Evolutionary conservation across 306 rosid species (phyloP), one percentile per base, ranked within the genome.

Genomic region (Macrotyloma uniflorum): DNA sequence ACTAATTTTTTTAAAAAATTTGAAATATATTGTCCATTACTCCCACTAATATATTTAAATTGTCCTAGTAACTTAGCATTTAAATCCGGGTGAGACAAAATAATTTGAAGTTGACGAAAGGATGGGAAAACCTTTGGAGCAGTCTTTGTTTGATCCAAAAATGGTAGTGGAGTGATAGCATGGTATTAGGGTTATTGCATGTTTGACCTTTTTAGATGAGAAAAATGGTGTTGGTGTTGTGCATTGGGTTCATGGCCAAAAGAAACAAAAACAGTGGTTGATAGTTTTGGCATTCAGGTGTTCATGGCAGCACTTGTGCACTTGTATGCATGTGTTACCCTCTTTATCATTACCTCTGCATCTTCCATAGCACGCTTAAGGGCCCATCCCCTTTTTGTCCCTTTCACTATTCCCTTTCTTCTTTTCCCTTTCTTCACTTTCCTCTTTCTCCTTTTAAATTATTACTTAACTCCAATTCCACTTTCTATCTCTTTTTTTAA

Each of bases 151-250:
- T 57, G 69, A 32, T 81, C 59, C 30, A 61, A 42, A 72, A 64
- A 30, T 55, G 28, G 62, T 18, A 63, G 64, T 72, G 86, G 76
- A 64, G 74, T 72, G 19, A 24, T 14, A 13, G 38, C 68, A 30
- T 70, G 40, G 19, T 10, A 65, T 6, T 20, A 33, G 65, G 67
- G 68, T 65, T 59, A 85, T 75, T 80, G 88, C 83, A 84, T 59
- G 87, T 72, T 88, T 89, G 86, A 83, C 87, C 75, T 74, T 83
- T n/a, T 61, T 51, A 84, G 68, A 86, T 89, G 87, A 88, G 83
- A 87, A 87, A 86, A 87, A 79, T 46, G 59, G 84, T 33, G 83
- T 33, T 18, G 4, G 28, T 54, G 75, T 84, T 47, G 83, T 71
- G 88, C 72, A 80, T 13, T 75, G 69, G 79, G 49, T 51, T 68